Conservation (phyloP, 345 rosid genomes). For the Diplotaxis tenuifolia region DNA sequence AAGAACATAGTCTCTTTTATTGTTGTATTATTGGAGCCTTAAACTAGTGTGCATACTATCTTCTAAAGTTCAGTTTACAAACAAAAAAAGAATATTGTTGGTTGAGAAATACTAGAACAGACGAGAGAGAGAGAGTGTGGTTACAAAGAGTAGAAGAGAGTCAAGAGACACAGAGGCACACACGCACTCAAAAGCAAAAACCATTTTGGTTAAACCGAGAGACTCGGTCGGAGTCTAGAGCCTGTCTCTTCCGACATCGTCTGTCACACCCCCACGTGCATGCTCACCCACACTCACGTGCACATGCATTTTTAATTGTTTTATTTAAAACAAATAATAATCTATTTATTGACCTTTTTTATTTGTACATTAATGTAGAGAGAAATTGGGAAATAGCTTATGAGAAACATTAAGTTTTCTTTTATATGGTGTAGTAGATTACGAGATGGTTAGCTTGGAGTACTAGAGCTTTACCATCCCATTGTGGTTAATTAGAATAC, state of each 20-base stretch:
- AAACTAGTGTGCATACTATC: constrained; percentile 9
- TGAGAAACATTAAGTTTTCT: background rate
- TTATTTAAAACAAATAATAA: background rate
- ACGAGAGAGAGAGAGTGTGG: constrained; percentile 11
- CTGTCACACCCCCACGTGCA: constrained; percentile 41
- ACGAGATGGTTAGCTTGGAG: too few species aligned
- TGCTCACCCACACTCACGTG: constrained; percentile 37
- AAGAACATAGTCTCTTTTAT: background rate
- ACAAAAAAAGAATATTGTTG: constrained; percentile 9
- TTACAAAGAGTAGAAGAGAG: constrained; percentile 24
- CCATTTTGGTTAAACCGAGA: constrained; percentile 34
- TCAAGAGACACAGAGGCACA: constrained; percentile 30
- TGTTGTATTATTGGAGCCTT: background rate
- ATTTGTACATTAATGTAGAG: background rate
- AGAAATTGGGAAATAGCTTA: background rate
- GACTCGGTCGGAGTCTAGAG: constrained; percentile 38
- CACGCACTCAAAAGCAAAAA: constrained; percentile 22
- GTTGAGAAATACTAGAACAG: constrained; percentile 25
- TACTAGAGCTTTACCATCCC: too few species aligned
- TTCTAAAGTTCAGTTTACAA: constrained; percentile 3
- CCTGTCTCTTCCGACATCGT: constrained; percentile 34
- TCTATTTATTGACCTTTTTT: background rate
- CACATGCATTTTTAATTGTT: constrained; percentile 7
- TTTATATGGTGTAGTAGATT: constrained; percentile 13
- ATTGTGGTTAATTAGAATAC: too few species aligned